Conservation (phyloP, 2,329 filamentous ascomycete genomes). For the Orbilia blumenaviensis region DNA sequence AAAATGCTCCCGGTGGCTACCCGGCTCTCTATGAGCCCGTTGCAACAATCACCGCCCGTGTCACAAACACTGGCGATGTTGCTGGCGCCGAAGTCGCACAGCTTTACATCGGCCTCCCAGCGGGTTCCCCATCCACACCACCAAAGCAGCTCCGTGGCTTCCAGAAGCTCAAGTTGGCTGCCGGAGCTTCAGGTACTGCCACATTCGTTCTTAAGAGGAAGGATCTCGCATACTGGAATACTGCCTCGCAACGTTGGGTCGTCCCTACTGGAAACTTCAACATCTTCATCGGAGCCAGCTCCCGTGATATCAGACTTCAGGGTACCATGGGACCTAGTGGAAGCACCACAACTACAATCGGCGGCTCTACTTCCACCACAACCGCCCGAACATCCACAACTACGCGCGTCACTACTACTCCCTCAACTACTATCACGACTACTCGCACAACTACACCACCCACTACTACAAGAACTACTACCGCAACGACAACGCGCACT, state of each 20-base stretch:
- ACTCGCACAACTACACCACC: conserved; percentile 3
- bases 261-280: conserved; percentile 62
- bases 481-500: conserved; percentile 2
- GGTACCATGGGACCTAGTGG: conserved; percentile 45
- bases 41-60: conserved; percentile 63
- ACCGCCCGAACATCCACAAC: background rate
- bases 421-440: conserved; percentile 8
- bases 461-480: background rate
- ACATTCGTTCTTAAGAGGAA: conserved; percentile 68
- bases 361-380: conserved; percentile 24
- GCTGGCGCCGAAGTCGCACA: conserved; percentile 69
- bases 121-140: conserved; percentile 63
- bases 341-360: conserved; percentile 43
- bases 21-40: conserved; percentile 71
- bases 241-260: conserved; percentile 69
- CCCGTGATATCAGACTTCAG: conserved; percentile 54
- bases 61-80: conserved; percentile 71
- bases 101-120: conserved; percentile 70
- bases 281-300: conserved; percentile 54
- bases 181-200: conserved; percentile 65
- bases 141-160: conserved; percentile 70
- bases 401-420: background rate
- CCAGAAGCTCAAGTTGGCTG: conserved; percentile 67
- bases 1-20: conserved; percentile 66
- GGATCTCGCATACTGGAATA: conserved; percentile 74